Evolutionary conservation across 2,329 filamentous ascomycete species (phyloP).

Genomic region (Alternaria solani): DNA sequence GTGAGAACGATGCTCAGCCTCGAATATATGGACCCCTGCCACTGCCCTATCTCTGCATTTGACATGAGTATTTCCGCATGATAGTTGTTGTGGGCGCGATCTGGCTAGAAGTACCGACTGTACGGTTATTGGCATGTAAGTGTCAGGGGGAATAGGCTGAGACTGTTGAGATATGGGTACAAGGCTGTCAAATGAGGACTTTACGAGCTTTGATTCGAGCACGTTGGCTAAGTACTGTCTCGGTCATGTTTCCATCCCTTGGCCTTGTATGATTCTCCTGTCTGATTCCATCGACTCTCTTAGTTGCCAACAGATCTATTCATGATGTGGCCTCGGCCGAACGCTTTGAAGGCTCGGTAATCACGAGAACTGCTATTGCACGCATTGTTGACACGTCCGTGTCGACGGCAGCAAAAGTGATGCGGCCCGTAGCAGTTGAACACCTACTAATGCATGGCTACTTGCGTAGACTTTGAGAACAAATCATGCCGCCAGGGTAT

Average conservation of each 20-base stretch:
- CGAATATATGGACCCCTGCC: constrained; percentile 1
- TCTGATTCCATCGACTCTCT: not conserved
- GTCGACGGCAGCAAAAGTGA: not conserved
- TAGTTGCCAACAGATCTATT: not conserved
- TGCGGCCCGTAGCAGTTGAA: not conserved
- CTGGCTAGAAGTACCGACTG: not conserved
- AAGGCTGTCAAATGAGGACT: constrained; percentile 1
- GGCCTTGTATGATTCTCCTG: not conserved
- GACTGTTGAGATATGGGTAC: constrained; percentile 4
- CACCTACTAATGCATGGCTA: not conserved
- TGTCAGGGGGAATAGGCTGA: constrained; percentile 7
- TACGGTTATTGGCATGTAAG: constrained; percentile 5
- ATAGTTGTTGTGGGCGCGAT: not conserved
- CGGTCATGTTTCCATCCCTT: not conserved
- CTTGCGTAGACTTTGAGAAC: constrained; percentile 1
- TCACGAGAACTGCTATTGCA: constrained; percentile 1
- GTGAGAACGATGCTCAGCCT: constrained; percentile 2
- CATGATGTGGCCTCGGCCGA: not conserved
- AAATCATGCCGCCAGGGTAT: not conserved
- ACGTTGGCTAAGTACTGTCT: not conserved
- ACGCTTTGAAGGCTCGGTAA: not conserved
- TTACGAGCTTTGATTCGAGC: constrained; percentile 1
- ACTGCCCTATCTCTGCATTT: constrained; percentile 14
- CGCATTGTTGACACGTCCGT: not conserved
- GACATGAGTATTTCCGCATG: constrained; percentile 7